Evolutionary conservation across 108 stramenopile genomes (phyloP), one percentile per base, ranked within the genome.

Genomic region (Nitzschia sp.): DNA sequence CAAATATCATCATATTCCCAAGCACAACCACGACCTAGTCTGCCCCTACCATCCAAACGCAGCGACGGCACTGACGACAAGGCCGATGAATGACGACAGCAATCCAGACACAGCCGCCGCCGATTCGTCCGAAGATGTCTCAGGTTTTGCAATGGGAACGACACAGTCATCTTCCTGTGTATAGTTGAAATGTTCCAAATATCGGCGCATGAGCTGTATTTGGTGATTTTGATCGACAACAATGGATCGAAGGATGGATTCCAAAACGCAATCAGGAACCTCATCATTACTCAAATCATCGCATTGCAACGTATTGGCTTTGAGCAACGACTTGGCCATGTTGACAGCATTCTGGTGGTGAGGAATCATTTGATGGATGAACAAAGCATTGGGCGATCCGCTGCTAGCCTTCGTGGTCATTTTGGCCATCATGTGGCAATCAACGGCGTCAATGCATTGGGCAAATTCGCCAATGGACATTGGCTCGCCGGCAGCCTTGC

Each of bases 301-400:
- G 56, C 71, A 74, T 9, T 66, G 36, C 2, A 85, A 27, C 13
- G 65, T 75, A 27, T 64, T 73, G 3, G 67, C 67, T 15, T 85
- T 82, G 9, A 94, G 64, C 27, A 95, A 66, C 8, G 83, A 54
- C 73, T 93, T 95, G 15, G 94, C 94, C 96, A 97, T 97, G 72
- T 95, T 97, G 19, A 94, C 86, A 27, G 94, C 96, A 61, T 97
- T 97, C 63, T 93, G 82, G 64, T 95, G 92, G 68, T 95, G 96
- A 26, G 96, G 93, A 57, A 97, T 97, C 94, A 95, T 97, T 79
- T 95, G 91, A 77, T 89, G 89, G 51, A 90, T 77, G 57, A 92
- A 92, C 36, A 88, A 59, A 28, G 45, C 82, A 19, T 4, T 19
- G 4, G 8, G 49, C 19, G 45, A 46, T 3, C 56, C 35, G 15